phyloP scores from a whole-genome alignment of 441 rosid genomes.

The Populus trichocarpa region DNA sequence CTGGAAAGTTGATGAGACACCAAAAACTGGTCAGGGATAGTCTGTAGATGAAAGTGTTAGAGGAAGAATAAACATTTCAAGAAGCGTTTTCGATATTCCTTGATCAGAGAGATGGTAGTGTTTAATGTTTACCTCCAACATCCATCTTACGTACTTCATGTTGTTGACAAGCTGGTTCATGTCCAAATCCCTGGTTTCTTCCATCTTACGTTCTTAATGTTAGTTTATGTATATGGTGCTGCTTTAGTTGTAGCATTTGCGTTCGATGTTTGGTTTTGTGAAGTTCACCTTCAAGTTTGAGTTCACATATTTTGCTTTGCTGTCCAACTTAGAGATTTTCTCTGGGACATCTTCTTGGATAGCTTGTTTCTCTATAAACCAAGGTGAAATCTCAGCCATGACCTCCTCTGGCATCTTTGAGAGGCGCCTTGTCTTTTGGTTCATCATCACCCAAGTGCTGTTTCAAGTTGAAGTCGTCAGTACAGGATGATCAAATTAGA shows the following conservation, averaged over 20 bases:
- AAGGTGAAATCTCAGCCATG: slow-evolving; percentile 62
- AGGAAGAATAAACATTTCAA: neutral
- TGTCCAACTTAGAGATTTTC: slow-evolving; percentile 52
- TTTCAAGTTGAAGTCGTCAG: slow-evolving; percentile 8
- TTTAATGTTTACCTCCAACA: slow-evolving; percentile 58
- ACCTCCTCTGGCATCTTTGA: slow-evolving; percentile 72
- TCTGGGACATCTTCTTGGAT: slow-evolving; percentile 51
- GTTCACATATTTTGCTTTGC: slow-evolving; percentile 46
- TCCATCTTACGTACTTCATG: slow-evolving; percentile 73
- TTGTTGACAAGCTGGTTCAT: slow-evolving; percentile 81
- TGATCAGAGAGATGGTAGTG: neutral
- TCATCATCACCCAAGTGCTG: slow-evolving; percentile 87
- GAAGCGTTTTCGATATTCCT: too few relatives aligned
- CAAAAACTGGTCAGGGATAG: slow-evolving; percentile 51
- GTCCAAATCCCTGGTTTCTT: slow-evolving; percentile 36
- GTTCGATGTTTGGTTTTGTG: neutral
- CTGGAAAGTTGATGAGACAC: slow-evolving; percentile 48
- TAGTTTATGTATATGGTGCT: neutral
- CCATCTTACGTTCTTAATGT: slow-evolving; percentile 64
- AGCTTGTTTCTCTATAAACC: slow-evolving; percentile 63
- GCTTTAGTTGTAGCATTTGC: neutral
- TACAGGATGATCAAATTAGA: neutral
- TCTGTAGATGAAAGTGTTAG: slow-evolving; percentile 24
- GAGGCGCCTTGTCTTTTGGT: slow-evolving; percentile 59
- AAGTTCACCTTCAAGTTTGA: slow-evolving; percentile 47